Evolutionary conservation across 768 basidiomycete species (phyloP), one percentile per base, ranked within the genome.

Genomic region (Amyloporia xantha): DNA sequence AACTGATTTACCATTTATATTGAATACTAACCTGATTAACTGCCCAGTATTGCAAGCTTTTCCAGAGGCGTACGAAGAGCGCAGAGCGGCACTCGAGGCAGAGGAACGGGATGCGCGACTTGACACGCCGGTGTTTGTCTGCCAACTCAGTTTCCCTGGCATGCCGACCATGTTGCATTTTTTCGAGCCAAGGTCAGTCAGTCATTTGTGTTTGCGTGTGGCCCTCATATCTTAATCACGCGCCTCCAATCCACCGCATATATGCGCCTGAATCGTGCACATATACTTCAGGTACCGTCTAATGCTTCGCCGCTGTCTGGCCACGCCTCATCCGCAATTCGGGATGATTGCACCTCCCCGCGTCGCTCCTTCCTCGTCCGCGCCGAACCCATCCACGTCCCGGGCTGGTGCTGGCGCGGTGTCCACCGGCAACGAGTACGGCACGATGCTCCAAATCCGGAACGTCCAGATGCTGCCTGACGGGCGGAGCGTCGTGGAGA

Each of bases 251-350:
- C n/a, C n/a, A n/a, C n/a, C n/a, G n/a, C n/a, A n/a, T n/a, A n/a
- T n/a, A n/a, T n/a, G n/a, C n/a, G n/a, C n/a, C n/a, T n/a, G n/a
- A n/a, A n/a, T n/a, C n/a, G n/a, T n/a, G n/a, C n/a, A n/a, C n/a
- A n/a, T n/a, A n/a, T n/a, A n/a, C n/a, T n/a, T 17, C 50, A 83
- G 84, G 58, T 94, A 97, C 64, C 85, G 95, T 5, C 76, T 98
- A 44, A 97, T 98, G 95, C 84, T 98, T 47, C 86, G 95, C 20
- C 82, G 95, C n/a, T 92, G 88, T 63, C 82, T 97, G 49, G 84
- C 91, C 58, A 80, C 76, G 13, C 71, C 78, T 4, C 70, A 70
- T 37, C 89, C 89, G n/a, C 73, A 75, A 20, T 96, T 98, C 66
- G 95, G 95, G 30, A 97, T 97, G 90, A 78, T 96, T 59, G 83